A percentile compares a stretch with the other conserved stretches of the same genome.
phyloP scores from a whole-genome alignment of 2,329 filamentous ascomycete genomes.

The Alternaria viburni region DNA sequence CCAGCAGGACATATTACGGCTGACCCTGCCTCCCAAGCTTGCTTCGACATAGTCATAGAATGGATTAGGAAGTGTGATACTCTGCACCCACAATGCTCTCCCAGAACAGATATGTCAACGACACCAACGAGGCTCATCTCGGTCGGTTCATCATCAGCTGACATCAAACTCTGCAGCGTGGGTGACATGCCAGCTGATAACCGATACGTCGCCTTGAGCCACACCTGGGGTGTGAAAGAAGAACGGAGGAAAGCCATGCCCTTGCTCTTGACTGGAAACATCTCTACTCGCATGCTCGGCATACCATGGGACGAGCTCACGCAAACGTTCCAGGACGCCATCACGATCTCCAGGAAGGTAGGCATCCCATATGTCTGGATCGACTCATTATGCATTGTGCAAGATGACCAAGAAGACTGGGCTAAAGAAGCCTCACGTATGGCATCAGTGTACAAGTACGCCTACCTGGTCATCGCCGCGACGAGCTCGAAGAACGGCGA shows the following conservation, averaged over 20 bases:
- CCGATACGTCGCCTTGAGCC: not conserved
- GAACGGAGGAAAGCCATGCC: not conserved
- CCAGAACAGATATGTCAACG: accelerated
- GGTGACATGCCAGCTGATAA: accelerated
- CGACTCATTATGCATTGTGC: not conserved
- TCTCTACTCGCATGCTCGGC: accelerated
- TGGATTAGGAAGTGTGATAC: accelerated
- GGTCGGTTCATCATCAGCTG: not conserved
- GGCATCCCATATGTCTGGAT: not conserved
- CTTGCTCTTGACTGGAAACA: accelerated
- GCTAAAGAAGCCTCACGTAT: not conserved
- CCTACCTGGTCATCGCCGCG: not conserved
- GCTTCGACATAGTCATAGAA: accelerated
- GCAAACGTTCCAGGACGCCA: not conserved
- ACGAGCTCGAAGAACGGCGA: not conserved
- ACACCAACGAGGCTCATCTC: not conserved
- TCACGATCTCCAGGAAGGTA: not conserved
- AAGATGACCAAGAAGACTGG: not conserved
- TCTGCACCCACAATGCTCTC: not conserved
- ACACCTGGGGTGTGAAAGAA: not conserved
- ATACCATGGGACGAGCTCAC: not conserved
- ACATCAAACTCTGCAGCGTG: not conserved
- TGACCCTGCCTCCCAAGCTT: not conserved
- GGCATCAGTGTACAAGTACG: not conserved
- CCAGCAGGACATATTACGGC: not conserved